Evolutionary conservation across 768 basidiomycete genomes (phyloP).

Genomic region (Hypholoma sublateritium): DNA sequence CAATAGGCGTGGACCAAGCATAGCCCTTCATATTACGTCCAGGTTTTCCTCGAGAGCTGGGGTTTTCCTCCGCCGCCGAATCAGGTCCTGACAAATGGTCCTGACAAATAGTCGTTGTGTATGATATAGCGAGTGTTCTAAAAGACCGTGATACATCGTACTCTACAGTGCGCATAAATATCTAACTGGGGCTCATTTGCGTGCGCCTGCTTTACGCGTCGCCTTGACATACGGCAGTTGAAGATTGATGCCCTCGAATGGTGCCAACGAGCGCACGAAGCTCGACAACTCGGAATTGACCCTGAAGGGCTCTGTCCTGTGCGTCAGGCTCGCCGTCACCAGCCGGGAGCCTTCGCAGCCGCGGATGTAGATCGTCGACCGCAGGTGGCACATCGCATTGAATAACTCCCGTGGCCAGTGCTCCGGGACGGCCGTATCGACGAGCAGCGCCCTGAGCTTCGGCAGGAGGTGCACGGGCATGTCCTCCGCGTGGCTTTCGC

Average conservation of each 20-base stretch:
- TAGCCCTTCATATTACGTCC: slow-evolving; percentile 55
- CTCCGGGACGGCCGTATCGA: not conserved
- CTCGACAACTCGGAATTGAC: not conserved
- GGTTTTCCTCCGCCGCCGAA: slow-evolving; percentile 29
- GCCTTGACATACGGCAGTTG: not conserved
- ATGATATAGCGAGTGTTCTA: no score
- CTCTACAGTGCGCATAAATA: no score
- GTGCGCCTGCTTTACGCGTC: not conserved
- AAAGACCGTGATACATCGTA: no score
- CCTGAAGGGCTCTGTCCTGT: not conserved
- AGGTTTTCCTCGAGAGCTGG: slow-evolving; percentile 45
- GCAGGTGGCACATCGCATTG: not conserved
- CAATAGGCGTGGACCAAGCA: slow-evolving; percentile 52
- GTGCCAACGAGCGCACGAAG: not conserved
- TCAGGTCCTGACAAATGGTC: not conserved
- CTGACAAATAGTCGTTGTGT: no score
- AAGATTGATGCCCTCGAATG: not conserved
- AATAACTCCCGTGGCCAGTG: not conserved
- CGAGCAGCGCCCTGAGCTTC: not conserved
- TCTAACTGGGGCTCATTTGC: no score
- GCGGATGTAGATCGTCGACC: not conserved
- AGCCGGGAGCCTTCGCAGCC: not conserved
- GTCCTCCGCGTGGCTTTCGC: not conserved
- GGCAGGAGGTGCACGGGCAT: not conserved
- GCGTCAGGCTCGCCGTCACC: not conserved